A percentile compares a stretch with the other conserved stretches of the same genome.
phyloP scores from a whole-genome alignment of 495 filamentous ascomycete genomes.

The Daldinia caldariorum region DNA sequence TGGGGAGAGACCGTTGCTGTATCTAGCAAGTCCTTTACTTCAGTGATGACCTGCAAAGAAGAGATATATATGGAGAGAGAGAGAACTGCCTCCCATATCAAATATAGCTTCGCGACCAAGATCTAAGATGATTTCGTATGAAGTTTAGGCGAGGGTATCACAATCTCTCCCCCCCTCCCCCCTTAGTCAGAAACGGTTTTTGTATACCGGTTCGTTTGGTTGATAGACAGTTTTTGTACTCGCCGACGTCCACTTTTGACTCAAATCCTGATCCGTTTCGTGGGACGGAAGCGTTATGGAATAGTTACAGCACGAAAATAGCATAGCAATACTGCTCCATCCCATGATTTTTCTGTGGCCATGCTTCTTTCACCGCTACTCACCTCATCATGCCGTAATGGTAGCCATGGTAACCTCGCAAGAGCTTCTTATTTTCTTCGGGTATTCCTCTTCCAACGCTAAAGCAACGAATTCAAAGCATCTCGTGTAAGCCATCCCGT shows the following conservation, averaged over 20 bases:
- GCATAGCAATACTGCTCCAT: neutral
- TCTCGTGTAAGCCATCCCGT: neutral
- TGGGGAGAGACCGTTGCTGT: neutral
- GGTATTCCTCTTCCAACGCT: neutral
- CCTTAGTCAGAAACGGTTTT: neutral
- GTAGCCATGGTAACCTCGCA: neutral
- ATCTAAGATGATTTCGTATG: neutral
- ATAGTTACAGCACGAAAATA: neutral
- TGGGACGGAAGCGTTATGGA: conserved; percentile 1
- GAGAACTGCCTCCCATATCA: neutral
- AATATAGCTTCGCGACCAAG: neutral
- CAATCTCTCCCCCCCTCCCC: neutral
- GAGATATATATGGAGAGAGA: conserved; percentile 2
- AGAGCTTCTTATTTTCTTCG: neutral
- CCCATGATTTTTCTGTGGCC: neutral
- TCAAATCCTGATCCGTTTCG: neutral
- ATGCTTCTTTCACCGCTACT: neutral
- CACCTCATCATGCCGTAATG: neutral
- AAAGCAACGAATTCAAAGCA: too few relatives aligned
- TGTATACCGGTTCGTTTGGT: neutral
- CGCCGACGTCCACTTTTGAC: neutral
- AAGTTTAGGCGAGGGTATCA: neutral
- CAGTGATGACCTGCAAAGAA: neutral
- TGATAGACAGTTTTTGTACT: neutral
- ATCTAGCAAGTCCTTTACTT: neutral